A percentile compares a stretch with the other conserved stretches of the same genome.
Evolutionary conservation across 139 green algal genomes (phyloP).

Genomic region (Microglena sp.): DNA sequence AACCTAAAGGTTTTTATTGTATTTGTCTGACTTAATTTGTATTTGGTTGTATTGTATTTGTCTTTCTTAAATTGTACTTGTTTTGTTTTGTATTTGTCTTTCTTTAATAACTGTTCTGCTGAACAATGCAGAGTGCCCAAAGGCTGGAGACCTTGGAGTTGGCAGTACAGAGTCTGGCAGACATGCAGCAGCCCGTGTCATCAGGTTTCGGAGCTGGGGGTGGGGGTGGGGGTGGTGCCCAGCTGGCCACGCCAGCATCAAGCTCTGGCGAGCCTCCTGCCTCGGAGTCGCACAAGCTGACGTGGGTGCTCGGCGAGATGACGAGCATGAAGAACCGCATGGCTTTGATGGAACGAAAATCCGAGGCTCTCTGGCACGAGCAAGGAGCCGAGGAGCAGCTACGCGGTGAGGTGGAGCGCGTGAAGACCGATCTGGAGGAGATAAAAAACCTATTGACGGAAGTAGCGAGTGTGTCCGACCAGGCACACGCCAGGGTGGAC

Average conservation of each 20-base stretch:
- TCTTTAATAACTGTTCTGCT: no score
- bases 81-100: no score
- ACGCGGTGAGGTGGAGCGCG: background rate
- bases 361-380: slow-evolving; percentile 10
- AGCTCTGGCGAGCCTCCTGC: background rate
- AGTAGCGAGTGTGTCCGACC: background rate
- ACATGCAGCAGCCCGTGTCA: background rate
- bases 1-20: no score
- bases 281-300: background rate
- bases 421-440: background rate
- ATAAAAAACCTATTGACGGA: background rate
- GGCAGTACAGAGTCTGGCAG: no score
- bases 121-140: no score
- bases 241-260: background rate
- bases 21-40: no score
- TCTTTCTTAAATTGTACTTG: no score
- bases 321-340: slow-evolving; percentile 7
- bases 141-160: no score
- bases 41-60: no score
- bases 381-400: slow-evolving; percentile 12
- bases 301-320: slow-evolving; percentile 7
- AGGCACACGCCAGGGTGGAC: background rate
- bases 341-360: slow-evolving; percentile 11
- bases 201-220: background rate
- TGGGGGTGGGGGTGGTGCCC: background rate